Evolutionary conservation across 371 early-diverging fungal species (phyloP).

Genomic region (Sanchytrium tribonematis): DNA sequence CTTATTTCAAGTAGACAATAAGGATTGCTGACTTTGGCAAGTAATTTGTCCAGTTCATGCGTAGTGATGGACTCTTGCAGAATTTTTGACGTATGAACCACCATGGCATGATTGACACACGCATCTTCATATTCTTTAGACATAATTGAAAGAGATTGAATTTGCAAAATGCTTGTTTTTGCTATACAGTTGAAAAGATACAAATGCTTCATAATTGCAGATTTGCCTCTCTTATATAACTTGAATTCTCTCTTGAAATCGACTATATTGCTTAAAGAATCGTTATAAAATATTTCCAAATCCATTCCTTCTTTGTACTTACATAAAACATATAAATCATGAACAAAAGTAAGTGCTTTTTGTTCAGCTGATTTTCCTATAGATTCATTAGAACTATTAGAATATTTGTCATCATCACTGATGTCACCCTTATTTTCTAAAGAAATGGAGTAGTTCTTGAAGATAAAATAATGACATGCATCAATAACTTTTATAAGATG

Average conservation of each 20-base stretch:
- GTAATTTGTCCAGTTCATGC: neutral
- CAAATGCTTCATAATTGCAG: slow-evolving; percentile 41
- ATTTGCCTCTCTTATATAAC: slow-evolving; percentile 16
- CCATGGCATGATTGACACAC: slow-evolving; percentile 26
- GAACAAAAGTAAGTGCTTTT: neutral
- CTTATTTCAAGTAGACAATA: neutral
- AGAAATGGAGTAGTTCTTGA: too few relatives aligned
- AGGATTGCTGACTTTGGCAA: neutral
- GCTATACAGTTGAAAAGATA: slow-evolving; percentile 38
- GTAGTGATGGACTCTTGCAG: slow-evolving; percentile 14
- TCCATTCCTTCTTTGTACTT: neutral
- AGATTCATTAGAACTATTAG: too few relatives aligned
- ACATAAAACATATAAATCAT: neutral
- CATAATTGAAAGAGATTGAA: slow-evolving; percentile 58
- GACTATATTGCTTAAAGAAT: neutral
- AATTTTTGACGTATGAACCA: slow-evolving; percentile 44
- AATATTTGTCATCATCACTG: too few relatives aligned
- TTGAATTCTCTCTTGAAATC: too few relatives aligned
- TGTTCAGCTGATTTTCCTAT: too few relatives aligned
- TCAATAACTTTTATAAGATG: too few relatives aligned
- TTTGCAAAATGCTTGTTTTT: slow-evolving; percentile 40
- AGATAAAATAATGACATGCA: too few relatives aligned
- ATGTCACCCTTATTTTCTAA: too few relatives aligned
- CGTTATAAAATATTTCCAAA: neutral
- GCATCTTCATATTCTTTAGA: slow-evolving; percentile 49